Percentiles rank a stretch among this genome's conserved stretches.
Evolutionary conservation across 805 yeast genomes (phyloP).

Genomic region (Grigorovia jiainica): DNA sequence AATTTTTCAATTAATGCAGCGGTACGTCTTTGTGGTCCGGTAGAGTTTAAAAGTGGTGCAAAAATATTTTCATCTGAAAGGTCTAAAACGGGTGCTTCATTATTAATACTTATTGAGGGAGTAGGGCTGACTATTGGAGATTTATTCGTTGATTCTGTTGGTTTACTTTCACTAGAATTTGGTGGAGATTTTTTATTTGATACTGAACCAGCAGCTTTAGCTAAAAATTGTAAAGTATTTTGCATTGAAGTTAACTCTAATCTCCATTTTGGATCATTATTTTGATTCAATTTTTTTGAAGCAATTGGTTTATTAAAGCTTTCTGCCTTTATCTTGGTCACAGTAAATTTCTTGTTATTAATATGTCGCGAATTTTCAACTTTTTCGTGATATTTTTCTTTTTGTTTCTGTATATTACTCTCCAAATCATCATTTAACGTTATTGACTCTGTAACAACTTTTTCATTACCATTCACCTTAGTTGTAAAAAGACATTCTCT

Average conservation of each 20-base stretch:
- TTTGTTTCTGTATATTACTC: neutral
- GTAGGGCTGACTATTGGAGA: neutral
- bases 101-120: neutral
- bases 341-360: too few species aligned
- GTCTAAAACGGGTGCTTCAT: neutral
- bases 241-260: slow-evolving; percentile 31
- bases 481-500: slow-evolving; percentile 44
- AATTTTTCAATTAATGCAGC: slow-evolving; percentile 28
- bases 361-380: too few species aligned
- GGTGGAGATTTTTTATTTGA: slow-evolving; percentile 27
- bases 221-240: slow-evolving; percentile 62
- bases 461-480: slow-evolving; percentile 1
- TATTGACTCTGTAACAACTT: neutral
- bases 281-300: neutral
- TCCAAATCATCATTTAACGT: neutral
- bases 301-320: neutral
- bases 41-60: slow-evolving; percentile 20
- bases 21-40: slow-evolving; percentile 17
- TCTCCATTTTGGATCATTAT: slow-evolving; percentile 12
- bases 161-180: neutral
- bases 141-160: neutral
- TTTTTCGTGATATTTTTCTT: neutral
- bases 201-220: slow-evolving; percentile 71
- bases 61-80: slow-evolving; percentile 12
- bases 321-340: too few species aligned